Conservation (phyloP, 148 eudicot species). For the Rhododendron kiyosumense region DNA sequence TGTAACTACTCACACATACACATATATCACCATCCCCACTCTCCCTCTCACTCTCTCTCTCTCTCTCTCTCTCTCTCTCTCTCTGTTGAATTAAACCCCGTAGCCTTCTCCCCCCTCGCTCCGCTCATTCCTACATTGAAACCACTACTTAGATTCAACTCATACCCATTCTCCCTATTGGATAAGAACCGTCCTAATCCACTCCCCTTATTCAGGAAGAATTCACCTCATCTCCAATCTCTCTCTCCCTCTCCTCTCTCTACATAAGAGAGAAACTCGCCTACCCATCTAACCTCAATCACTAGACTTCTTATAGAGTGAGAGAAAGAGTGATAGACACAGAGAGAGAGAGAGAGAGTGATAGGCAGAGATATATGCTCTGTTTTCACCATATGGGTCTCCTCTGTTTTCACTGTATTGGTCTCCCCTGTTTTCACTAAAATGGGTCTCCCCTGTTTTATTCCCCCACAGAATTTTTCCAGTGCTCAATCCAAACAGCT, state of each 20-base stretch:
- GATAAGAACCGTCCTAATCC: constrained; percentile 23
- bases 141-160: constrained; percentile 7
- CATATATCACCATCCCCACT: constrained; percentile 28
- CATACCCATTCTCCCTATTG: constrained; percentile 14
- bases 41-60: constrained; percentile 18
- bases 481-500: background rate
- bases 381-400: background rate
- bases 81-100: constrained; percentile 21
- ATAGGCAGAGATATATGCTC: background rate
- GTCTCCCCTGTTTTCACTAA: background rate
- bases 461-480: background rate
- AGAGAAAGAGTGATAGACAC: background rate
- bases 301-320: background rate
- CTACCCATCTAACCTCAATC: background rate
- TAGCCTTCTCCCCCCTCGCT: constrained; percentile 24
- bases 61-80: constrained; percentile 20
- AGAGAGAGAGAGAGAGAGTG: background rate
- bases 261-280: background rate
- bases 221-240: background rate
- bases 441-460: background rate
- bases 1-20: background rate
- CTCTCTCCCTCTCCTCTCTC: background rate
- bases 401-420: background rate
- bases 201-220: constrained; percentile 22
- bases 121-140: constrained; percentile 16